Evolutionary conservation across 768 basidiomycete genomes (phyloP), one percentile per base, ranked within the genome.

Genomic region (Amylocystis lapponica): DNA sequence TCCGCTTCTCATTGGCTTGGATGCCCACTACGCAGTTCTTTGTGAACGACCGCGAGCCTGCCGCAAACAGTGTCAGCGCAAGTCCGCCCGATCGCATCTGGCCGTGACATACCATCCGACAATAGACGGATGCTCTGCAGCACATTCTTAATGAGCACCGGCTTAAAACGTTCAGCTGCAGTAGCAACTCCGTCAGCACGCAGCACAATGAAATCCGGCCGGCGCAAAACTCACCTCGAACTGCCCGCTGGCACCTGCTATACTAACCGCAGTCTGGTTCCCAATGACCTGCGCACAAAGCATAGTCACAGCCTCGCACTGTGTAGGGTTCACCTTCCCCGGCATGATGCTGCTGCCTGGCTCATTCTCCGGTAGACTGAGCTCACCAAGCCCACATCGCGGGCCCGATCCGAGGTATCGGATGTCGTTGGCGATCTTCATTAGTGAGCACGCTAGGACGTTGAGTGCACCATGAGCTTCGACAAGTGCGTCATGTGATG

Each of bases 381-480:
- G 71, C 67, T 99, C 96, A 19, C 96, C 96, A 35, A 99, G 76
- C 43, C 96, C 96, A 58, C 96, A 99, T 33, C 96, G 86, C 46
- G 96, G 96, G 44, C 96, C 96, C 37, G 95, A 98, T 20, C 83
- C 95, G 53, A 99, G 85, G 76, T 86, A 98, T 40, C 96, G 85
- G 61, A 99, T 95, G 59, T 99, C 96, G 62, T 99, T 98, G 37
- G 95, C 95, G 57, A 99, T 97, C 76, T 99, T 99, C 92, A 97
- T 96, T 53, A 97, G 69, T 8, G 92, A 96, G 61, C 86, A 89
- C n/a, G 96, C 96, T 43, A 99, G 65, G 33, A 89, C 87, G 66
- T 98, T 98, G 52, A 99, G 77, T 13, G 94, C 95, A 43, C 96
- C 96, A 46, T 97, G 95, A 9, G 93, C 81, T 68, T 99, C 96